A percentile compares a stretch with the other conserved stretches of the same genome.
These are phyloP conservation scores for Leucaena leucocephala DNA, from an alignment of 306 rosid genomes.

Conservation along the genomic window DNA sequence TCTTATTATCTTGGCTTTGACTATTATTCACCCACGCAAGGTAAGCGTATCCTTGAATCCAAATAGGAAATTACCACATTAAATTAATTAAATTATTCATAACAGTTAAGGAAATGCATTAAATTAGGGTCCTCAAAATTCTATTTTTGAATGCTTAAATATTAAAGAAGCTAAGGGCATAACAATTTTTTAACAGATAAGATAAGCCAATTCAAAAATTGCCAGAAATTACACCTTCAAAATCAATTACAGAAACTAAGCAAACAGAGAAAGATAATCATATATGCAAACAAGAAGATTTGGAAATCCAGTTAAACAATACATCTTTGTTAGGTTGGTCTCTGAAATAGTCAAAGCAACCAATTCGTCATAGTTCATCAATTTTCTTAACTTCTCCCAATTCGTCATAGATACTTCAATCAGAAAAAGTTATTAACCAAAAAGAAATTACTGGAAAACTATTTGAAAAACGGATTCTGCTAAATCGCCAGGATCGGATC, in stretches of 20 bases:
- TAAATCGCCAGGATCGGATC: conserved; percentile 1
- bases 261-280: background rate
- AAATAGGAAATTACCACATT: background rate
- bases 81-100: background rate
- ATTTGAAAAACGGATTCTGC: conserved; percentile 20
- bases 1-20: background rate
- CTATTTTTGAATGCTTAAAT: background rate
- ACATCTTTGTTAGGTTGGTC: background rate
- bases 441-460: background rate
- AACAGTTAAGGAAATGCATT: conserved; percentile 9
- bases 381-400: background rate
- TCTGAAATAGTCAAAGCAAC: background rate
- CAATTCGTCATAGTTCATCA: background rate
- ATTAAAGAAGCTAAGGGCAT: conserved; percentile 19
- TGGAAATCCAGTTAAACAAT: conserved; percentile 22
- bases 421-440: background rate
- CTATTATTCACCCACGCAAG: background rate
- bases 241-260: background rate
- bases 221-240: conserved; percentile 8
- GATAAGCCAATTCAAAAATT: background rate
- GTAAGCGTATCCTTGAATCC: conserved; percentile 23
- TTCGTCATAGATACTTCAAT: background rate
- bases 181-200: background rate
- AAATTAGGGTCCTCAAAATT: conserved; percentile 32
- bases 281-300: background rate